These are phyloP conservation scores for Sphaerulina populicola DNA, from an alignment of 2,329 filamentous ascomycete species.

Conservation along the genomic window DNA sequence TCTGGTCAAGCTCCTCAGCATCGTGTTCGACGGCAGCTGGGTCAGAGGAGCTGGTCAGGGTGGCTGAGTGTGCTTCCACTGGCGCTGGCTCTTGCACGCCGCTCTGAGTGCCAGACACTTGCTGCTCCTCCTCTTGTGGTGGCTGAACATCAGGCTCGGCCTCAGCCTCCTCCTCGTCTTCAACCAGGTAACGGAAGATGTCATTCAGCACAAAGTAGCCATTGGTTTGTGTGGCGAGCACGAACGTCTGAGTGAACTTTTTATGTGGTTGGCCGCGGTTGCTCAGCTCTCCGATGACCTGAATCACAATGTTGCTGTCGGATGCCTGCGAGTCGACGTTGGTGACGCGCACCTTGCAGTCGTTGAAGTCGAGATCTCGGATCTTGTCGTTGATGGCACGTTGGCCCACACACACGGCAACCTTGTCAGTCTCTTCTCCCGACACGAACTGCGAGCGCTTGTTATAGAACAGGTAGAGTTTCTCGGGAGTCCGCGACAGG, in stretches of 20 bases:
- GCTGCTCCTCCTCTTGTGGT: conserved; percentile 30
- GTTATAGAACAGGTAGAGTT: conserved; percentile 93
- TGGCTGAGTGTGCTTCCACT: conserved; percentile 30
- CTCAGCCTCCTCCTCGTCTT: conserved; percentile 62
- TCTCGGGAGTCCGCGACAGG: conserved; percentile 85
- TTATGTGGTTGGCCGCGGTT: conserved; percentile 85
- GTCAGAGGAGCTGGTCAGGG: conserved; percentile 31
- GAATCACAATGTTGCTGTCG: conserved; percentile 87
- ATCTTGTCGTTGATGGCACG: conserved; percentile 90
- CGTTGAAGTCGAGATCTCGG: conserved; percentile 84
- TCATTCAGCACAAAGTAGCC: conserved; percentile 98
- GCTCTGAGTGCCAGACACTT: conserved; percentile 29
- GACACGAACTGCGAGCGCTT: conserved; percentile 93
- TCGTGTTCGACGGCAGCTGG: conserved; percentile 38
- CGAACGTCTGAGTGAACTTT: conserved; percentile 97
- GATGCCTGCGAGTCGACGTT: conserved; percentile 97
- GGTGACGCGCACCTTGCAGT: conserved; percentile 95
- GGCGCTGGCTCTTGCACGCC: conserved; percentile 37
- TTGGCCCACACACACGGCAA: conserved; percentile 77
- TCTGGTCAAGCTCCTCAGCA: conserved; percentile 55
- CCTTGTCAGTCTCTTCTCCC: conserved; percentile 80
- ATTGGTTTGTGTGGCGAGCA: conserved; percentile 89
- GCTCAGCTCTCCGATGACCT: conserved; percentile 95
- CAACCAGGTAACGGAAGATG: conserved; percentile 87
- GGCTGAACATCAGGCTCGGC: conserved; percentile 34